A percentile compares a stretch with the other conserved stretches of the same genome.
Evolutionary conservation across 176 grass and related monocot genomes (phyloP).

Genomic region (Juncus inflexus): DNA sequence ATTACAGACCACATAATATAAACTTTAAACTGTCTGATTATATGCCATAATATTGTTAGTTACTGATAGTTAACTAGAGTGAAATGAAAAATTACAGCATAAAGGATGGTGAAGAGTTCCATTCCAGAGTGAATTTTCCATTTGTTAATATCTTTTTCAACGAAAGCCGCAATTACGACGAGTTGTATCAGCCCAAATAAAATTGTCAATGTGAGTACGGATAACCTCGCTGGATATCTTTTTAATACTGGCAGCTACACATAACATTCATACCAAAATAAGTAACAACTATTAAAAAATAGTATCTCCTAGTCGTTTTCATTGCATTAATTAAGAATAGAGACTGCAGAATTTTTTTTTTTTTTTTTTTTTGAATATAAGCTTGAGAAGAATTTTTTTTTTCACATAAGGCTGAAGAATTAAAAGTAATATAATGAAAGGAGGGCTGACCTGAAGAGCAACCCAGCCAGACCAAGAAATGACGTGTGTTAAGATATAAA

Average conservation of each 20-base stretch:
- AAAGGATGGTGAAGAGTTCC: conserved; percentile 83
- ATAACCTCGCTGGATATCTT: conserved; percentile 81
- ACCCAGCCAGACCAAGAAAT: conserved; percentile 93
- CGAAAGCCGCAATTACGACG: conserved; percentile 65
- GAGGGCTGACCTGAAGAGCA: conserved; percentile 60
- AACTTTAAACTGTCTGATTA: too few relatives aligned
- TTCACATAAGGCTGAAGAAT: too few relatives aligned
- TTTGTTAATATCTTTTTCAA: conserved; percentile 57
- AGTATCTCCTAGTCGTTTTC: too few relatives aligned
- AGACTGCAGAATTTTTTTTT: too few relatives aligned
- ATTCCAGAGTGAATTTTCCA: conserved; percentile 76
- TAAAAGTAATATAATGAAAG: background rate
- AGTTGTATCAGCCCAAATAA: conserved; percentile 80
- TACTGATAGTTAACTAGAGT: background rate
- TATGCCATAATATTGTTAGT: too few relatives aligned
- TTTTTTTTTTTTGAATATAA: too few relatives aligned
- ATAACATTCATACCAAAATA: background rate
- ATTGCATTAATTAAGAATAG: too few relatives aligned
- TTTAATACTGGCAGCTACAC: conserved; percentile 72
- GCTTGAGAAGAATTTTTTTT: too few relatives aligned
- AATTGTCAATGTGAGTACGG: conserved; percentile 63
- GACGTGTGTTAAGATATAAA: conserved; percentile 81
- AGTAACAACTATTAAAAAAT: background rate
- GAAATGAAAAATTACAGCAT: conserved; percentile 49
- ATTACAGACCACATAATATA: too few relatives aligned